Percentiles rank a stretch among this genome's conserved stretches.
phyloP scores from a whole-genome alignment of 345 rosid species.

The Brassica incana region DNA sequence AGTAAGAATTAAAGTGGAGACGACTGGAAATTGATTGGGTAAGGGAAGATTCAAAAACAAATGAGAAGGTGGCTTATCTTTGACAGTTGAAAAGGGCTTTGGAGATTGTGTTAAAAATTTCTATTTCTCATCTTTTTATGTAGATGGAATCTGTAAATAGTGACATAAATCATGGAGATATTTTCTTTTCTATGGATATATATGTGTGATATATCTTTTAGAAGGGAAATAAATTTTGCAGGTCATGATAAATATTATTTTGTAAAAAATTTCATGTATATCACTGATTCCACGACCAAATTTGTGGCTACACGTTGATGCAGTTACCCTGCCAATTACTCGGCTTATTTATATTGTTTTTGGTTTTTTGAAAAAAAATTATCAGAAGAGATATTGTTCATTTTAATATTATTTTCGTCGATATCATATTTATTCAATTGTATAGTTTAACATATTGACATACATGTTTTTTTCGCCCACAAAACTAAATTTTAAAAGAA shows the following conservation, averaged over 20 bases:
- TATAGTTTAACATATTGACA: not conserved
- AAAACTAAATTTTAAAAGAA: not conserved
- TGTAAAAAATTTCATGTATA: not conserved
- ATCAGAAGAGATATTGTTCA: not conserved
- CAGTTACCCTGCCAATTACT: not conserved
- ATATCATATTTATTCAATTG: not conserved
- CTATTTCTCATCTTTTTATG: slow-evolving; percentile 9
- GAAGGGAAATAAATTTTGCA: not conserved
- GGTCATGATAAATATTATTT: not conserved
- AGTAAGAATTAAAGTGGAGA: slow-evolving; percentile 22
- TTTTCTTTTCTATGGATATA: not conserved
- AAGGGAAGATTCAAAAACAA: slow-evolving; percentile 23
- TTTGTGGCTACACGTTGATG: not conserved
- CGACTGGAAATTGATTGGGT: slow-evolving; percentile 36
- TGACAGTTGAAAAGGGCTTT: slow-evolving; percentile 32
- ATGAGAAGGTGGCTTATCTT: slow-evolving; percentile 41
- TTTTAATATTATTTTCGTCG: not conserved
- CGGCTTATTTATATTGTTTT: not conserved
- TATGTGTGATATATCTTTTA: not conserved
- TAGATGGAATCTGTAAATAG: slow-evolving; percentile 21
- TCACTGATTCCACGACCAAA: not conserved
- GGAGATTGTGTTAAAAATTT: slow-evolving; percentile 1
- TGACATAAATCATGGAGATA: slow-evolving; percentile 24
- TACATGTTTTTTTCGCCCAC: not conserved
- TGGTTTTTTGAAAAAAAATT: not conserved